phyloP scores from a whole-genome alignment of 495 filamentous ascomycete species.

The Oidiodendron maius region DNA sequence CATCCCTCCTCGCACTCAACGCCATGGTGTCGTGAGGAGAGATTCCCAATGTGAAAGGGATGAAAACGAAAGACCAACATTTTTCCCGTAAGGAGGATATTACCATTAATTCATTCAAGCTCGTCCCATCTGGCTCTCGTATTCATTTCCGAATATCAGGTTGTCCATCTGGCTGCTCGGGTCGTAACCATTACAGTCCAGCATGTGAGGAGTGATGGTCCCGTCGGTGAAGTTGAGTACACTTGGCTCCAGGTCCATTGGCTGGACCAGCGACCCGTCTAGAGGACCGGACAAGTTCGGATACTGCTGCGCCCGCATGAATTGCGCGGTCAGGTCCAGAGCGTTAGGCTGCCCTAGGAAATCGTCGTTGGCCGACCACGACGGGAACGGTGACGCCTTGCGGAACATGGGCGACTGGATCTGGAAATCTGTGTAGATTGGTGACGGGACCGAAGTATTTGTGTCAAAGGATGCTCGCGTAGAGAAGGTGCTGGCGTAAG shows the following conservation, averaged over 20 bases:
- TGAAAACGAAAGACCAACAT: no score
- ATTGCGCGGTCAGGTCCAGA: constrained; percentile 15
- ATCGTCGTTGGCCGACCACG: constrained; percentile 18
- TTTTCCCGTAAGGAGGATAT: no score
- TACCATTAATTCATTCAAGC: no score
- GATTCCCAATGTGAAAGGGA: no score
- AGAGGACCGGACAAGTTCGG: not conserved
- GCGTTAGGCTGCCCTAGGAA: constrained; percentile 16
- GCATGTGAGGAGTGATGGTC: constrained; percentile 19
- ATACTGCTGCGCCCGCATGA: constrained; percentile 10
- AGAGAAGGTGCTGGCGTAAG: constrained; percentile 5
- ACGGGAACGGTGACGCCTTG: constrained; percentile 13
- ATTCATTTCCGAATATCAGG: constrained; percentile 11
- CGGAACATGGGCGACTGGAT: constrained; percentile 19
- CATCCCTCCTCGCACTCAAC: no score
- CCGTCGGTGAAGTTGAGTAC: constrained; percentile 12
- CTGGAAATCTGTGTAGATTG: constrained; percentile 16
- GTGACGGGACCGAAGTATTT: constrained; percentile 13
- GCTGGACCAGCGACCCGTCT: not conserved
- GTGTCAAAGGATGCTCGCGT: constrained; percentile 15
- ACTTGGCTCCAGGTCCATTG: constrained; percentile 4
- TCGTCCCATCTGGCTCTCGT: constrained; percentile 7
- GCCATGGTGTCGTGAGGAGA: no score
- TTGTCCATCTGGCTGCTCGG: constrained; percentile 15
- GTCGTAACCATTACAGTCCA: constrained; percentile 16